A percentile compares a stretch with the other conserved stretches of the same genome.
These are phyloP conservation scores for Hawksworthiomyces lignivorus DNA, from an alignment of 2,329 filamentous ascomycete species.

Conservation along the genomic window DNA sequence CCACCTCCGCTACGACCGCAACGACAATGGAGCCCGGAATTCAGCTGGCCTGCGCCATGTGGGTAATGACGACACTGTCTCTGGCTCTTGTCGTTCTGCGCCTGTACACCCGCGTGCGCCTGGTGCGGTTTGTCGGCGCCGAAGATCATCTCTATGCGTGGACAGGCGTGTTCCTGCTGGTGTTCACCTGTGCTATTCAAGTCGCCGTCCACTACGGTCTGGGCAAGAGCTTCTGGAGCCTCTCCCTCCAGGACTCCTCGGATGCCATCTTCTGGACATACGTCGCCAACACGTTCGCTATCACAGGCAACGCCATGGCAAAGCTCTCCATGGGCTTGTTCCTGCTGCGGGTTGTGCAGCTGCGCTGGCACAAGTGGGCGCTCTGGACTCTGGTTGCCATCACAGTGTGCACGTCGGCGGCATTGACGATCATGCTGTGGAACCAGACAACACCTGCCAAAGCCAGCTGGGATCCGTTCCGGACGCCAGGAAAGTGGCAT, in stretches of 20 bases:
- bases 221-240: constrained; percentile 25
- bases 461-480: constrained; percentile 28
- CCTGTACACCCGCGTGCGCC: constrained; percentile 28
- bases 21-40: constrained; percentile 20
- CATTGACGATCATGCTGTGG: constrained; percentile 29
- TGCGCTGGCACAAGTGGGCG: constrained; percentile 24
- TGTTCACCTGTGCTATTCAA: constrained; percentile 27
- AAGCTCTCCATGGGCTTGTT: constrained; percentile 32
- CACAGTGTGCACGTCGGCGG: constrained; percentile 24
- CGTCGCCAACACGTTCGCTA: constrained; percentile 27
- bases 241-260: constrained; percentile 24
- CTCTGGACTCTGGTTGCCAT: constrained; percentile 26
- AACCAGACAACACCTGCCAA: constrained; percentile 29
- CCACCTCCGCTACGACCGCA: background rate
- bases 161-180: constrained; percentile 27
- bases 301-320: constrained; percentile 30
- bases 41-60: constrained; percentile 26
- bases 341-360: constrained; percentile 29
- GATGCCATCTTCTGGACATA: constrained; percentile 32
- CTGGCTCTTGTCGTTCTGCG: constrained; percentile 26
- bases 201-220: constrained; percentile 27
- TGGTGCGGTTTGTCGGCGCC: constrained; percentile 28
- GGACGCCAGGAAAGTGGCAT: constrained; percentile 27
- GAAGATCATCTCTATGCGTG: constrained; percentile 29
- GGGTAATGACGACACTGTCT: constrained; percentile 27